These are phyloP conservation scores for Aspergillus nomiae DNA, from an alignment of 2,329 filamentous ascomycete species.

Conservation along the genomic window DNA sequence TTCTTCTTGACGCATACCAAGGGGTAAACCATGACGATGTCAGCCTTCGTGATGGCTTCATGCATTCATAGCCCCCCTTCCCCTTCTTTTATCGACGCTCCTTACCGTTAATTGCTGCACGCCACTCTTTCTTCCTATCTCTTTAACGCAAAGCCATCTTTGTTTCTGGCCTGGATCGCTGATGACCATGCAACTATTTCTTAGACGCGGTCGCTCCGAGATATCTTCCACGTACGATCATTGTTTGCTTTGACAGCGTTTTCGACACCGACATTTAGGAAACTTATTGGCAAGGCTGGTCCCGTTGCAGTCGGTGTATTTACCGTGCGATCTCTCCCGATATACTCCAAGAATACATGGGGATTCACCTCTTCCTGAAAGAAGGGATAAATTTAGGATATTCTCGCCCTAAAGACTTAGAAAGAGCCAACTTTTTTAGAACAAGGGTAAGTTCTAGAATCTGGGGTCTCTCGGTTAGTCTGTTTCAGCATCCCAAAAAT, in stretches of 20 bases:
- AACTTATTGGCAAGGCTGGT: constrained; percentile 28
- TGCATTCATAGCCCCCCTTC: constrained; percentile 7
- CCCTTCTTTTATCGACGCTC: constrained; percentile 4
- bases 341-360: neutral
- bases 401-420: constrained; percentile 7
- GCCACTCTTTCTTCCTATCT: constrained; percentile 5
- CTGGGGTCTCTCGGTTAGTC: constrained; percentile 6
- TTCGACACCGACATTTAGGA: constrained; percentile 6
- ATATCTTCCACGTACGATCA: constrained; percentile 5
- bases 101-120: constrained; percentile 4
- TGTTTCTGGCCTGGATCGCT: constrained; percentile 14
- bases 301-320: constrained; percentile 22
- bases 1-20: constrained; percentile 9
- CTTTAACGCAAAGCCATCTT: constrained; percentile 7
- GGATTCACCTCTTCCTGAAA: constrained; percentile 4
- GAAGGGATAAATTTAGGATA: constrained; percentile 6
- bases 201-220: constrained; percentile 16
- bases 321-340: neutral
- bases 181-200: constrained; percentile 12
- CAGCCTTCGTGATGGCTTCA: constrained; percentile 16
- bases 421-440: constrained; percentile 1
- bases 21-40: constrained; percentile 15
- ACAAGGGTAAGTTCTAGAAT: constrained; percentile 15
- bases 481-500: constrained; percentile 6
- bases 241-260: constrained; percentile 4